Evolutionary conservation across 371 early-diverging fungal species (phyloP).

Genomic region (Mucor ambiguus): DNA sequence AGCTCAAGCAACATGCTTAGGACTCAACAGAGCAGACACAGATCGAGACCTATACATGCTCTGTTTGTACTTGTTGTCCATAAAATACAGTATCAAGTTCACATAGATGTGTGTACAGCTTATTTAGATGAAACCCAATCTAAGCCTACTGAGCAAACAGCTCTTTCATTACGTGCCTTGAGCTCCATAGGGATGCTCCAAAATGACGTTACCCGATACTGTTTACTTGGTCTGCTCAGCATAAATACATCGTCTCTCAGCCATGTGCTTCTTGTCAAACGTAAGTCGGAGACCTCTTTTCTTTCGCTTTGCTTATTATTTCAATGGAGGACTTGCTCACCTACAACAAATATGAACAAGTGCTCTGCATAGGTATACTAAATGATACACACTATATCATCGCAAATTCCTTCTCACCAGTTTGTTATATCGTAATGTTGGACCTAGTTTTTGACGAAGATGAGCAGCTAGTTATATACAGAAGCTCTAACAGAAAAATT

Average conservation of each 20-base stretch:
- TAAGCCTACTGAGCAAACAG: no score
- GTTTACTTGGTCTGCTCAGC: not conserved
- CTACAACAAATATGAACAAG: not conserved
- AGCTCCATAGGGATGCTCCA: no score
- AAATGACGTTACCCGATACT: not conserved
- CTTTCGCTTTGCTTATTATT: not conserved
- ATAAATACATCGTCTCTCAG: not conserved
- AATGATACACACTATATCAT: not conserved
- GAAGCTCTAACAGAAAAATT: not conserved
- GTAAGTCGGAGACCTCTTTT: not conserved
- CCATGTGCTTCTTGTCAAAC: not conserved
- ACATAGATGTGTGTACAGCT: no score
- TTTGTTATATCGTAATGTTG: not conserved
- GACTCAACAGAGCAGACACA: no score
- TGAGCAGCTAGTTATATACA: not conserved
- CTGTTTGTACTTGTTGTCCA: no score
- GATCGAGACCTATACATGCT: no score
- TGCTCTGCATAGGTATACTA: not conserved
- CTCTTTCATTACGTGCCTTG: no score
- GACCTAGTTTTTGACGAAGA: not conserved
- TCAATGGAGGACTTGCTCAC: not conserved
- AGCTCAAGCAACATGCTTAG: no score
- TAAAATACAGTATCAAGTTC: no score
- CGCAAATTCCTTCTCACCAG: not conserved
- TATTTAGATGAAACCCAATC: no score